Percentiles rank a stretch among this genome's conserved stretches.
Evolutionary conservation across 1,284 basidiomycete species (phyloP).

Genomic region (Sanghuangporus baumii): DNA sequence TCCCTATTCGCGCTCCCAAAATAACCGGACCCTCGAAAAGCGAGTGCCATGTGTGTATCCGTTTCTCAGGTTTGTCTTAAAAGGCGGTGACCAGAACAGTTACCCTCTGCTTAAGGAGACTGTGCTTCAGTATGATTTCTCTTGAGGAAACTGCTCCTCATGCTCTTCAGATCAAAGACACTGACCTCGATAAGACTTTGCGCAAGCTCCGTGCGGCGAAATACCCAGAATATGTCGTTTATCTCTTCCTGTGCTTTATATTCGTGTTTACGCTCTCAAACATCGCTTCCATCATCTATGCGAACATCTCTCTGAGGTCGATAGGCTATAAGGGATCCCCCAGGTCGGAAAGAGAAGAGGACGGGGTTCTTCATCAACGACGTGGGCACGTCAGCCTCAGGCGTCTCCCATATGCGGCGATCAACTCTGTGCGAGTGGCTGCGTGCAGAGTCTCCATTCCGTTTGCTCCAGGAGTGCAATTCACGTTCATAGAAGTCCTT

Average conservation of each 20-base stretch:
- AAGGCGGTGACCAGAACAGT: background rate
- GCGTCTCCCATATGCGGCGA: slow-evolving; percentile 5
- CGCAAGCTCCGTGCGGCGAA: background rate
- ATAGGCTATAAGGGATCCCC: background rate
- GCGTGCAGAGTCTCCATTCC: slow-evolving; percentile 3
- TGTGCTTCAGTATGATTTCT: background rate
- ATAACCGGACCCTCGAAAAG: background rate
- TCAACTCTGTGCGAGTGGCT: slow-evolving; percentile 1
- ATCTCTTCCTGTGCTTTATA: slow-evolving; percentile 4
- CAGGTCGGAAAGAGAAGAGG: background rate
- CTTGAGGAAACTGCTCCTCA: background rate
- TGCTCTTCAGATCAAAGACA: background rate
- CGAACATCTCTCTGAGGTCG: background rate
- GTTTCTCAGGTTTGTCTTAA: background rate
- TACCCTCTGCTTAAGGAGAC: background rate
- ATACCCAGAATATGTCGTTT: slow-evolving; percentile 10
- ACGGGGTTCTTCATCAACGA: background rate
- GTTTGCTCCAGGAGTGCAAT: background rate
- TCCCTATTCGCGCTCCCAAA: background rate
- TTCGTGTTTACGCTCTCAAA: slow-evolving; percentile 1
- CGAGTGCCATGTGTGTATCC: background rate
- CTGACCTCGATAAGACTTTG: background rate
- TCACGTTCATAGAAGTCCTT: slow-evolving; percentile 5
- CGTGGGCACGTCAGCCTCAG: background rate
- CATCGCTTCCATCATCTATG: background rate